Conservation (phyloP, 768 basidiomycete species). For the Tulasnella sp. region DNA sequence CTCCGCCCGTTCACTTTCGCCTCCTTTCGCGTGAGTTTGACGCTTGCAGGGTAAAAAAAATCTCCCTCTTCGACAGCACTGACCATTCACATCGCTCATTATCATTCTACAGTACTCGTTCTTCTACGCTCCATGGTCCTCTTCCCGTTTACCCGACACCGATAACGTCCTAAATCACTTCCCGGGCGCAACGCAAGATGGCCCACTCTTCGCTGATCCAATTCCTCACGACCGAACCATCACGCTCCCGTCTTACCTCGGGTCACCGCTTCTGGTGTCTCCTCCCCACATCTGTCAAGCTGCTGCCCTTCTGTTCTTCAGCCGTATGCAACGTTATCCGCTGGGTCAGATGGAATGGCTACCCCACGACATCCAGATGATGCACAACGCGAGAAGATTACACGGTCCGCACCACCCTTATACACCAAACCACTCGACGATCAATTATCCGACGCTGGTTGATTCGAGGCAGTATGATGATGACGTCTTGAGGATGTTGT, state of each 20-base stretch:
- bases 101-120: conserved; percentile 5
- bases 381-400: neutral
- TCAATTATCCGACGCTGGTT: neutral
- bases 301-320: conserved; percentile 15
- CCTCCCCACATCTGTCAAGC: conserved; percentile 15
- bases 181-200: no score
- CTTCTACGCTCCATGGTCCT: conserved; percentile 17
- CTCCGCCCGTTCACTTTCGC: conserved; percentile 15
- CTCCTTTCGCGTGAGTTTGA: conserved; percentile 12
- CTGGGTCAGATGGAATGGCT: neutral
- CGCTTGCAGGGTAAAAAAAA: no score
- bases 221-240: neutral
- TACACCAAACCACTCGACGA: neutral
- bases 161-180: neutral
- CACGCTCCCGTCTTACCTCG: conserved; percentile 10
- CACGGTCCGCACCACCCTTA: neutral
- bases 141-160: conserved; percentile 12
- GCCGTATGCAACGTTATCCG: conserved; percentile 14
- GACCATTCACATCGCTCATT: neutral
- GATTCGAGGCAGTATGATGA: no score
- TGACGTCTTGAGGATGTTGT: no score
- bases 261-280: conserved; percentile 2
- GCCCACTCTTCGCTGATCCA: no score
- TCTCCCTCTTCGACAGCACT: neutral
- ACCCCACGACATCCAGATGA: neutral